Conservation (phyloP, 1,139 yeast genomes). For the Suhomyces guaymorum region DNA sequence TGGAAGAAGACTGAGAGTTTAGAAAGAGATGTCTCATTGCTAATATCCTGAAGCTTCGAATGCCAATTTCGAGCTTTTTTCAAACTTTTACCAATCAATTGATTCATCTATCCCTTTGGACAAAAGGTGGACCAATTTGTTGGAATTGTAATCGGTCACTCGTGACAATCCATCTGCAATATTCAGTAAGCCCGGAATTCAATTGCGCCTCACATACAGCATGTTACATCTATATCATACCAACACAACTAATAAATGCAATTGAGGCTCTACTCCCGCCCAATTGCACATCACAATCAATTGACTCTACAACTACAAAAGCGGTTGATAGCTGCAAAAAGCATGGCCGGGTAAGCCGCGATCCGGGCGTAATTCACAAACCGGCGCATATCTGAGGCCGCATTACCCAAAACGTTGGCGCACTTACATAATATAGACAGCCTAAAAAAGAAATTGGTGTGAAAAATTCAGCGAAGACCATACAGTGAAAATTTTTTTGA, state of each 20-base stretch:
- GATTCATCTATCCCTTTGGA: no score
- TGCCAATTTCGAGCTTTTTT: no score
- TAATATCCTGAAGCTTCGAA: no score
- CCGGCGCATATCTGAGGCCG: conserved; percentile 7
- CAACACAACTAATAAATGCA: not conserved
- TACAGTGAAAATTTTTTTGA: conserved; percentile 19
- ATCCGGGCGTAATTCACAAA: conserved; percentile 2
- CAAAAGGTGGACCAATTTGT: no score
- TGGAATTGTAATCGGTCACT: no score
- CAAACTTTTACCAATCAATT: no score
- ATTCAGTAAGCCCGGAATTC: no score
- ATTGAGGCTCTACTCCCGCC: not conserved
- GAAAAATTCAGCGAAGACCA: conserved; percentile 15
- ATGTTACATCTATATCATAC: no score
- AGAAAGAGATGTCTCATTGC: no score
- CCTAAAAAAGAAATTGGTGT: conserved; percentile 11
- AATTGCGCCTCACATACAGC: no score
- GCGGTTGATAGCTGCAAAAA: conserved; percentile 9
- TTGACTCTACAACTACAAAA: not conserved
- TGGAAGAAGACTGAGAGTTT: no score
- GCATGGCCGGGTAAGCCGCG: conserved; percentile 10
- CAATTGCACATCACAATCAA: conserved; percentile 1
- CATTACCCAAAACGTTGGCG: conserved; percentile 3
- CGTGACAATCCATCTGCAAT: no score
- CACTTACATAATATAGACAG: not conserved